phyloP scores from a whole-genome alignment of 2,329 filamentous ascomycete genomes.

The Aureobasidium sp. region DNA sequence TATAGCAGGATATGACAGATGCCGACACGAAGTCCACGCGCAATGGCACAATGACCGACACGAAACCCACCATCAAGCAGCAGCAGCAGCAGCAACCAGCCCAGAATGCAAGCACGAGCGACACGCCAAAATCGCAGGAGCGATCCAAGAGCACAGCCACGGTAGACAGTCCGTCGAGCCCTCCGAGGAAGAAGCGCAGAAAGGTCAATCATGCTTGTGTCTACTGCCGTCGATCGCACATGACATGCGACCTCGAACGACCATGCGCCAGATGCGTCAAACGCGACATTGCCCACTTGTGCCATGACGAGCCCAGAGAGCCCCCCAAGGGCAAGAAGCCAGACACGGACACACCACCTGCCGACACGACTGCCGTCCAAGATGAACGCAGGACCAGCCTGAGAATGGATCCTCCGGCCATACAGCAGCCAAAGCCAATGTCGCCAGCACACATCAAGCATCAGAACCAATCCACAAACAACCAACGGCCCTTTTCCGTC shows the following conservation, averaged over 20 bases:
- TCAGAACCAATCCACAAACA: slow-evolving; percentile 46
- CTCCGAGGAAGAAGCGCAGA: slow-evolving; percentile 41
- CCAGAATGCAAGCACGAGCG: neutral
- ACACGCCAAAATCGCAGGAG: slow-evolving; percentile 2
- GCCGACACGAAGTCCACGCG: neutral
- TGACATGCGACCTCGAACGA: slow-evolving; percentile 61
- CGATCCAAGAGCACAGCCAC: slow-evolving; percentile 11
- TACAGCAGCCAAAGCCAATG: slow-evolving; percentile 65
- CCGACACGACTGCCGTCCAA: neutral
- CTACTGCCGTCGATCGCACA: slow-evolving; percentile 49
- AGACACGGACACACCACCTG: neutral
- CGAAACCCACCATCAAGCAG: neutral
- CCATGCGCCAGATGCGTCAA: slow-evolving; percentile 98
- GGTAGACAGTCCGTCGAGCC: slow-evolving; percentile 4
- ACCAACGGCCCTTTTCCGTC: slow-evolving; percentile 41
- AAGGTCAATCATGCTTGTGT: slow-evolving; percentile 52
- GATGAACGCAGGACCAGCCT: slow-evolving; percentile 3
- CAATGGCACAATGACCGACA: neutral
- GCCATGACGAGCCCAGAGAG: slow-evolving; percentile 94
- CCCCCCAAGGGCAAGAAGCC: slow-evolving; percentile 51
- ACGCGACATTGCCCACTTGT: slow-evolving; percentile 95
- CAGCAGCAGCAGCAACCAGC: neutral
- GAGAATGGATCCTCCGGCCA: slow-evolving; percentile 41
- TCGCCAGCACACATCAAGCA: slow-evolving; percentile 61
- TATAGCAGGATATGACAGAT: neutral